Percentiles rank a stretch among this genome's conserved stretches.
These are phyloP conservation scores for Mycena maculata DNA, from an alignment of 768 basidiomycete species.

Conservation along the genomic window DNA sequence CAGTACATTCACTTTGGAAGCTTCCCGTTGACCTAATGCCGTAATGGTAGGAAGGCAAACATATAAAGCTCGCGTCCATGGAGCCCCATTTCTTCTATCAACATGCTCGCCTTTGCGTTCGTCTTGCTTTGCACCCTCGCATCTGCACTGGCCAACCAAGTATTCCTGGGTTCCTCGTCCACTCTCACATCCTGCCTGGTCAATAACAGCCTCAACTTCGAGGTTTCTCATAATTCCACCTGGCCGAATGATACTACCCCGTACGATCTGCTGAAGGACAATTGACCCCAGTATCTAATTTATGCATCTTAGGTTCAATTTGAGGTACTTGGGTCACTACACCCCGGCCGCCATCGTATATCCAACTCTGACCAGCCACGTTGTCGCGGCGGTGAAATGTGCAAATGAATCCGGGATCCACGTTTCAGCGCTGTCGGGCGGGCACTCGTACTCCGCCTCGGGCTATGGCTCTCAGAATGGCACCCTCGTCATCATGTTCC, in stretches of 20 bases:
- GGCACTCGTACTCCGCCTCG: conserved; percentile 29
- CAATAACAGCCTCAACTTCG: conserved; percentile 9
- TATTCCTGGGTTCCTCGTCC: too few species aligned
- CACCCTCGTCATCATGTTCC: conserved; percentile 13
- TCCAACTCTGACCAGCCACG: conserved; percentile 12
- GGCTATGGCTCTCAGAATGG: conserved; percentile 23
- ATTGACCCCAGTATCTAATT: neutral
- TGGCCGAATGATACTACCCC: conserved; percentile 18
- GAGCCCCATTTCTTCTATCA: neutral
- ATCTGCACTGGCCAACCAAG: conserved; percentile 14
- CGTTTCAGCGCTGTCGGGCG: conserved; percentile 27
- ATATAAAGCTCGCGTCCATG: too few species aligned
- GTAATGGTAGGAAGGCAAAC: too few species aligned
- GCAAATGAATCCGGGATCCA: conserved; percentile 6
- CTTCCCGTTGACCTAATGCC: too few species aligned
- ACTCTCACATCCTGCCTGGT: conserved; percentile 17
- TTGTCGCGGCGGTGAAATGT: conserved; percentile 15
- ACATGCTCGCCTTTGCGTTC: neutral
- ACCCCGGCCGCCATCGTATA: conserved; percentile 21
- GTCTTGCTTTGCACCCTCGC: conserved; percentile 15
- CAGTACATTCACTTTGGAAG: too few species aligned
- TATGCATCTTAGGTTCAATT: conserved; percentile 18
- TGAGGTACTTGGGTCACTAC: conserved; percentile 22
- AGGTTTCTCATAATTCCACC: conserved; percentile 14
- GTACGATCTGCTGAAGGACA: neutral